phyloP scores from a whole-genome alignment of 768 basidiomycete genomes.

The Hortiboletus campestris region DNA sequence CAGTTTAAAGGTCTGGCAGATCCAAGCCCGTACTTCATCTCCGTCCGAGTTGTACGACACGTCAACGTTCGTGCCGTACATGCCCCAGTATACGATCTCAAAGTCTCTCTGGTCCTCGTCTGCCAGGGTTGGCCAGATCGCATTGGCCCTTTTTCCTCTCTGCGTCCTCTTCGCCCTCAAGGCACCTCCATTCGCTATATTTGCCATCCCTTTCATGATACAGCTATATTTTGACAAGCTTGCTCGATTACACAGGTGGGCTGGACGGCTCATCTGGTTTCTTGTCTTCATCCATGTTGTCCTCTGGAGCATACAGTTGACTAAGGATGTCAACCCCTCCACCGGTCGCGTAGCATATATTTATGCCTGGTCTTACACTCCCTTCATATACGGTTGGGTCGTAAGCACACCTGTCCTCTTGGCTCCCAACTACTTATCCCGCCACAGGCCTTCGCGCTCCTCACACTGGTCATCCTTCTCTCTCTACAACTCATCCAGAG shows the following conservation, averaged over 20 bases:
- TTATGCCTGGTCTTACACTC: constrained; percentile 56
- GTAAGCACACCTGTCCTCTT: constrained; percentile 34
- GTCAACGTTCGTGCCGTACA: constrained; percentile 36
- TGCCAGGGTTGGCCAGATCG: constrained; percentile 64
- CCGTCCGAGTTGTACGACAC: constrained; percentile 29
- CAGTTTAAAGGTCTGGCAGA: constrained; percentile 43
- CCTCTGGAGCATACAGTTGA: constrained; percentile 69
- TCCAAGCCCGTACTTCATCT: constrained; percentile 21
- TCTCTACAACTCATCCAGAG: constrained; percentile 52
- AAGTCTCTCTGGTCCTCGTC: constrained; percentile 74
- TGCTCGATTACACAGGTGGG: constrained; percentile 67
- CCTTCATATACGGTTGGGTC: constrained; percentile 62
- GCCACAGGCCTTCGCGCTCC: constrained; percentile 50
- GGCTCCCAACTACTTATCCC: constrained; percentile 2
- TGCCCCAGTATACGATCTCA: constrained; percentile 57
- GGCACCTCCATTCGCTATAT: constrained; percentile 66
- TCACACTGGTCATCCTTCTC: constrained; percentile 52
- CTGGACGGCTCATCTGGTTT: constrained; percentile 68
- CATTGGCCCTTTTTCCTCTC: constrained; percentile 71
- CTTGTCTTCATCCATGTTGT: constrained; percentile 57
- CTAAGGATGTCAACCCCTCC: constrained; percentile 43
- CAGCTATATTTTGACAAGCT: constrained; percentile 78
- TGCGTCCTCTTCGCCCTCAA: constrained; percentile 71
- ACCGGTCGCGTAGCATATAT: constrained; percentile 44
- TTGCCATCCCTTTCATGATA: constrained; percentile 58